Evolutionary conservation across 805 yeast species (phyloP), one percentile per base, ranked within the genome.

Genomic region (Zygosaccharomyces pseudorouxii): DNA sequence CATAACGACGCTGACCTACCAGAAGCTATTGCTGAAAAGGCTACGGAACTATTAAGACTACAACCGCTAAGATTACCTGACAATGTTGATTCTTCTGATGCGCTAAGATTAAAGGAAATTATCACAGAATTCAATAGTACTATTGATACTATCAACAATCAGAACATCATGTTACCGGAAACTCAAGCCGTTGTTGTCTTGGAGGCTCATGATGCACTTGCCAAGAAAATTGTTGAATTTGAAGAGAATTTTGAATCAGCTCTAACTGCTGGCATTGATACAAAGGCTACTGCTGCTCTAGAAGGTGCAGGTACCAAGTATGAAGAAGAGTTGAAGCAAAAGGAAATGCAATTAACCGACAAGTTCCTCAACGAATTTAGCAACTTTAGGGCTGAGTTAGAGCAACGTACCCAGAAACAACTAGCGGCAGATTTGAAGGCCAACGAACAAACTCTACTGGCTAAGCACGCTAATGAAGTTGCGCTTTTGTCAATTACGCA

Each of bases 391-490:
- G 60, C 72, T 42, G 76, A 76, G 48, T 73, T 88, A 56, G 83
- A 83, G 54, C 64, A 71, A 41, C 80, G 81, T 56, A 83, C 82
- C 63, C 72, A 78, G 51, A 67, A 71, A 40, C 77, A 81, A 55
- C 72, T 92, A 55, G 63, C 68, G 18, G 68, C 72, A 14, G 97
- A 89, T 67, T 73, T 89, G 46, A 79, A 78, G 55, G 81, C 86
- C 31, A 77, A 89, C 49, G 80, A 78, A 62, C 73, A 79, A 56
- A 79, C 82, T 10, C 74, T 90, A 45, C 69, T 80, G 38, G 75
- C 81, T 40, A 86, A 87, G 54, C 90, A 89, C 16, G 81, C 81
- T 50, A 89, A 88, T 68, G 82, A 82, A 47, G 76, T 88, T 27
- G 72, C 81, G 8, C 73, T 84, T 63, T 79, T 83, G 48, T 79